Evolutionary conservation across 1,139 yeast species (phyloP).

Genomic region (Yamadazyma sp.): DNA sequence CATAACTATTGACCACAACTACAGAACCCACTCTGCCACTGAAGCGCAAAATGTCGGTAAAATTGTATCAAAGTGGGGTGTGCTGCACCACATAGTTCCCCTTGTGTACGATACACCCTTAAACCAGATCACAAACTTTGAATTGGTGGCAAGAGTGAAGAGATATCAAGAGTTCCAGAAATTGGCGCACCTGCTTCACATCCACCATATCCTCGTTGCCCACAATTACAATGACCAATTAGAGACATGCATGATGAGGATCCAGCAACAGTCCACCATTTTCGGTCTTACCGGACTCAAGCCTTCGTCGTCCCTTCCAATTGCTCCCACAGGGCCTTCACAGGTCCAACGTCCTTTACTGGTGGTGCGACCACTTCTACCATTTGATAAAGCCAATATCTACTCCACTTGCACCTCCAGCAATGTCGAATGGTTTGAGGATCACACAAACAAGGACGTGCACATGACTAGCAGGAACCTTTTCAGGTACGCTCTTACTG

Average conservation of each 20-base stretch:
- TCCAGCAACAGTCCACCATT: slow-evolving; percentile 53
- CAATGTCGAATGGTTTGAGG: slow-evolving; percentile 63
- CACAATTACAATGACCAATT: slow-evolving; percentile 73
- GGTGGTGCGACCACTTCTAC: slow-evolving; percentile 56
- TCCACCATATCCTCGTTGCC: slow-evolving; percentile 50
- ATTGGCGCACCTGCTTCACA: slow-evolving; percentile 30
- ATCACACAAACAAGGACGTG: slow-evolving; percentile 58
- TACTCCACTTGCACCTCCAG: slow-evolving; percentile 43
- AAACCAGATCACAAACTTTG: slow-evolving; percentile 41
- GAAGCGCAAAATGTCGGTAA: slow-evolving; percentile 50
- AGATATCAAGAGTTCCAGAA: slow-evolving; percentile 47
- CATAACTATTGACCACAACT: slow-evolving; percentile 59
- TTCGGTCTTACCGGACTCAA: slow-evolving; percentile 56
- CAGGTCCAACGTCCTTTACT: slow-evolving; percentile 16
- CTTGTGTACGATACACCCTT: slow-evolving; percentile 32
- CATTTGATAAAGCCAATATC: slow-evolving; percentile 43
- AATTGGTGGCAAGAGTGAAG: slow-evolving; percentile 55
- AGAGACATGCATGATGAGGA: slow-evolving; percentile 65
- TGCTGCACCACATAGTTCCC: slow-evolving; percentile 35
- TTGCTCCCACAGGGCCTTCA: slow-evolving; percentile 18
- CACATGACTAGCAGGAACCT: slow-evolving; percentile 56
- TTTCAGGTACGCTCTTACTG: slow-evolving; percentile 33
- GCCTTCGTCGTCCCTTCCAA: slow-evolving; percentile 26
- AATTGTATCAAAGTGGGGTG: slow-evolving; percentile 36
- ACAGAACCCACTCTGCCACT: slow-evolving; percentile 42